phyloP scores from a whole-genome alignment of 208 protist species.

The Trypanosoma mega region DNA sequence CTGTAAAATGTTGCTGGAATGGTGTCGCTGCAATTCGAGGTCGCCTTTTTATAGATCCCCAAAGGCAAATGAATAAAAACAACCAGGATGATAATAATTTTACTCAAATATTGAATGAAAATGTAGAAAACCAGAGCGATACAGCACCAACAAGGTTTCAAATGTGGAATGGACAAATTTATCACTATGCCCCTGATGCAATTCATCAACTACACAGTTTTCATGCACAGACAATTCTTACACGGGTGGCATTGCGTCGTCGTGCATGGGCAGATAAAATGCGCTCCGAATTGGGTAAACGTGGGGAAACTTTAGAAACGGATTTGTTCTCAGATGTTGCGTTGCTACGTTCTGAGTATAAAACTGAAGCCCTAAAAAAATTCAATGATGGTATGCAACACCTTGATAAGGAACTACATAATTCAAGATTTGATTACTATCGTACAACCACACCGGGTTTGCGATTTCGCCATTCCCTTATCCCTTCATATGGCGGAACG shows the following conservation, averaged over 20 bases:
- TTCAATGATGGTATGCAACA: background rate
- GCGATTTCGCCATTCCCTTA: conserved; percentile 54
- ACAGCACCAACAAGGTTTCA: background rate
- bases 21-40: conserved; percentile 71
- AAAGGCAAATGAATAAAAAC: background rate
- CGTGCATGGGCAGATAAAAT: background rate
- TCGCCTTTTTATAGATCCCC: conserved; percentile 34
- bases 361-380: background rate
- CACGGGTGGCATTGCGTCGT: background rate
- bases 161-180: conserved; percentile 4
- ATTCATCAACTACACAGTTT: background rate
- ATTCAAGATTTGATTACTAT: conserved; percentile 26
- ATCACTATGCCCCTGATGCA: conserved; percentile 1
- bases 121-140: background rate
- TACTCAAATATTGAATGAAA: too few relatives aligned
- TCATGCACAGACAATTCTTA: background rate
- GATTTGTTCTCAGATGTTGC: too few relatives aligned
- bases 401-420: background rate
- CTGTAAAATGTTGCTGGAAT: conserved; percentile 86
- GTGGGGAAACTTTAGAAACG: too few relatives aligned
- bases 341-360: background rate
- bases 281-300: background rate
- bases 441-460: conserved; percentile 31
- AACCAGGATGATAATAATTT: background rate
- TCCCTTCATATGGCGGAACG: conserved; percentile 50